Conservation (phyloP, 768 basidiomycete genomes). For the Tricholoma sp. region DNA sequence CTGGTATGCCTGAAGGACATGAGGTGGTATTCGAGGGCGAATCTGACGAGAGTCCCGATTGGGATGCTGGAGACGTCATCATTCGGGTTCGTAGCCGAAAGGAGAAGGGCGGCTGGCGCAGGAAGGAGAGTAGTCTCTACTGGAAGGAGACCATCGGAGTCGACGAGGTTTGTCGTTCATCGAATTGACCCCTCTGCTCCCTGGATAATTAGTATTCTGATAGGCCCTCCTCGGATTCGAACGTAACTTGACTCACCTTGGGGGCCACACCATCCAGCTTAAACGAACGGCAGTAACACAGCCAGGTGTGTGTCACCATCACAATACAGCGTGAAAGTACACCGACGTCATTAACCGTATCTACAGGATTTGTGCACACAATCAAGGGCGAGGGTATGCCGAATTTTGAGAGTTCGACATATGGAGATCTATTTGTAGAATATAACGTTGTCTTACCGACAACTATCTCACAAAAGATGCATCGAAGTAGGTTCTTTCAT, state of each 20-base stretch:
- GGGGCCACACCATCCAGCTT: conserved; percentile 74
- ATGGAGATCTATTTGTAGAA: conserved; percentile 88
- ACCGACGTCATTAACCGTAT: background rate
- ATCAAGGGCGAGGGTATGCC: conserved; percentile 92
- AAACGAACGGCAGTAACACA: conserved; percentile 82
- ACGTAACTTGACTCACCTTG: conserved; percentile 85
- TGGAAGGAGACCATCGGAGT: conserved; percentile 90
- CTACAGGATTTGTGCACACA: conserved; percentile 76
- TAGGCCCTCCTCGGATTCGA: conserved; percentile 97
- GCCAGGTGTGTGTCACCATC: conserved; percentile 55
- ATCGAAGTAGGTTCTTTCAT: conserved; percentile 58
- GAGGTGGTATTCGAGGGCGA: conserved; percentile 96
- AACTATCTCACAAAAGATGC: conserved; percentile 59
- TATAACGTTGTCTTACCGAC: conserved; percentile 89
- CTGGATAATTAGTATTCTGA: conserved; percentile 4
- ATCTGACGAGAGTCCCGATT: conserved; percentile 92
- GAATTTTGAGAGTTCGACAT: conserved; percentile 47
- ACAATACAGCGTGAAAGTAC: background rate
- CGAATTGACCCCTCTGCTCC: background rate
- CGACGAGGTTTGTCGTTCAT: conserved; percentile 64
- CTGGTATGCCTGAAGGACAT: conserved; percentile 89
- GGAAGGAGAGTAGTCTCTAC: conserved; percentile 88
- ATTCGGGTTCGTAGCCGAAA: conserved; percentile 77
- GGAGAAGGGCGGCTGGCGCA: conserved; percentile 73
- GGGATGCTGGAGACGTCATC: conserved; percentile 92